Base-by-base conservation (phyloP, 805 yeast genomes). In the Clavispora carvajalis region DNA sequence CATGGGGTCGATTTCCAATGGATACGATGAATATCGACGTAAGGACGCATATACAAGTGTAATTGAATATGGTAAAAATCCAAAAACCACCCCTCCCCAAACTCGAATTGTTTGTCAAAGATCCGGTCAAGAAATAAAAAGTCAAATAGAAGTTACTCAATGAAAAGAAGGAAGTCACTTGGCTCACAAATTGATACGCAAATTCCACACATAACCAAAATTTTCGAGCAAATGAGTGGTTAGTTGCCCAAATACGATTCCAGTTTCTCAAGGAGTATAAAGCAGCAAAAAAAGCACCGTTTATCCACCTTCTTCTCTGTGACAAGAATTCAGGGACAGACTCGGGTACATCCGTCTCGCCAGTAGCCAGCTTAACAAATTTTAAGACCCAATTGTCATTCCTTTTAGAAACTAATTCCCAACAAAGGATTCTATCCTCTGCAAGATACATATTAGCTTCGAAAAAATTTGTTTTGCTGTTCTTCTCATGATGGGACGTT, bases 1-100 rank as follows among this genome's bases (percentile, higher is more conserved):
- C 99, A 53, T 93, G 98, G 2, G 99, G 99, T 55, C 98, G 76
- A 58, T 93, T 93, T 48, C 99, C 99, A 77, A 93, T 85, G 0
- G 97, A 89, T 26, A 90, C 85, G 49, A 93, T 82, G 55, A 93
- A 85, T 63, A 89, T 82, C n/a, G 95, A 79, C 10, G 93, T 81
- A 52, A 93, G 72, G 15, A 85, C 83, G 59, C 95, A 80, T 39
- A 89, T 74, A 54, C 91, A 79, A 45, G 88, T 65, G 59, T 93
- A 90, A 60, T 89, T 87, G 79, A 93, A 80, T 33, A 90, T 73
- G 37, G 89, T 82, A 61, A 90, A 91, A 21, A 87, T 63, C 67
- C 87, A 81, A 52, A 80, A 80, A 11, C 97, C 98, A n/a, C 85
- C 90, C 29, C 65, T 69, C 30, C 81, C 80, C 39, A 84, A 66